Percentiles rank a stretch among this genome's conserved stretches.
Evolutionary conservation across 1,284 basidiomycete genomes (phyloP).

Genomic region (Sporisorium iseilematis-ciliati): DNA sequence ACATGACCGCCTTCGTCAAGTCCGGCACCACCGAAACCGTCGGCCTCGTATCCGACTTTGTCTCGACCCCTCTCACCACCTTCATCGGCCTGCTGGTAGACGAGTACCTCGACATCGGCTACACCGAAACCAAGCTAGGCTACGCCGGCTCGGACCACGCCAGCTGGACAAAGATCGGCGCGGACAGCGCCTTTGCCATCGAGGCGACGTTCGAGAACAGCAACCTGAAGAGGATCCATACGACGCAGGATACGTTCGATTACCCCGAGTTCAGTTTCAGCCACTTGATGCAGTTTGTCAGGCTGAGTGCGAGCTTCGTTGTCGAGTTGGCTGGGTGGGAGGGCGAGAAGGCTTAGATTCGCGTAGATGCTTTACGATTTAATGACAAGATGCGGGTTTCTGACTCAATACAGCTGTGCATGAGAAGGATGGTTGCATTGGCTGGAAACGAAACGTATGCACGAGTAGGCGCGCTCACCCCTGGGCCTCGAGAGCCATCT

Average conservation of each 20-base stretch:
- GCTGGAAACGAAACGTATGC: not conserved
- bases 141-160: conserved; percentile 88
- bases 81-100: conserved; percentile 81
- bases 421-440: not conserved
- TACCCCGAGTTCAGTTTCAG: conserved; percentile 60
- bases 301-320: conserved; percentile 58
- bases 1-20: conserved; percentile 86
- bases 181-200: conserved; percentile 69
- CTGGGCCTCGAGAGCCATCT: conserved; percentile 23
- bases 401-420: not conserved
- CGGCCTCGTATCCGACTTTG: conserved; percentile 90
- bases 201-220: conserved; percentile 61
- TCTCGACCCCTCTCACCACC: conserved; percentile 78
- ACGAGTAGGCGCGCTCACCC: conserved; percentile 6
- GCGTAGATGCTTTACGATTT: not conserved
- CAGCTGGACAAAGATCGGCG: conserved; percentile 70
- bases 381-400: not conserved
- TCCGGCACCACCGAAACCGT: conserved; percentile 85
- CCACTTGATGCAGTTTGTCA: conserved; percentile 64
- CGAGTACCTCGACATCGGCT: conserved; percentile 73
- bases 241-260: conserved; percentile 49
- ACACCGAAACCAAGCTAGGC: conserved; percentile 78
- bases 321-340: conserved; percentile 66
- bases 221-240: conserved; percentile 63
- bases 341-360: conserved; percentile 24